Base-by-base conservation (phyloP, 768 basidiomycete species). In the Boletus pseudo-olivaceus region DNA sequence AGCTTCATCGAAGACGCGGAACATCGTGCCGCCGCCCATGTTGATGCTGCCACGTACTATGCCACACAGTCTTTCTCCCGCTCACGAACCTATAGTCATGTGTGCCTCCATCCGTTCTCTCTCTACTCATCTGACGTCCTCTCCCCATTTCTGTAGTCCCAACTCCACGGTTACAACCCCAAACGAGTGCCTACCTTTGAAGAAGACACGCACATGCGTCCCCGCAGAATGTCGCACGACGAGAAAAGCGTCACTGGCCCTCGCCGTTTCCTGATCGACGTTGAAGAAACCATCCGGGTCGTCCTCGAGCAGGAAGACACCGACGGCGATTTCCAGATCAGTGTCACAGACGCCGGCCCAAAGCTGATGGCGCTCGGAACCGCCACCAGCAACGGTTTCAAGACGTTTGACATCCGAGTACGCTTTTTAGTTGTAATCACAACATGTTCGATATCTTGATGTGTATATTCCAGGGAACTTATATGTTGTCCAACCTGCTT, bases 231-330 rank as follows among this genome's bases (percentile, higher is more conserved):
- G 77, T 95, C 93, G 19, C 94, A 97, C 67, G 94, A 98, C 68
- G 93, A 96, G 74, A 90, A 92, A 73, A 83, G 84, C 48, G 79
- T 84, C 15, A 78, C 85, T 0, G 85, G 81, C 0, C 90, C 93
- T 4, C 78, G 95, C 40, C 87, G 94, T 38, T 98, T 96, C 75
- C 79, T 98, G 47, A 93, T 98, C 54, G 96, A 98, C 66, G 96
- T 98, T 15, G 96, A 98, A 65, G 96, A 98, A 73, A 99, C 96
- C 32, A 93, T 99, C 65, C 87, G 95, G 34, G 84, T 97, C 53
- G 86, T 98, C 10, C 84, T 99, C 29, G 93, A 97, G 72, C 96
- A 98, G 69, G 96, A 99, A 69, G 96, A 99, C 68, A 98, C 96
- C 14, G 93, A 98, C 58, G 90, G 89, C 32, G 93, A 98, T 70